A percentile compares a stretch with the other conserved stretches of the same genome.
phyloP scores from a whole-genome alignment of 2,329 filamentous ascomycete species.

The Aspergillus sp. region DNA sequence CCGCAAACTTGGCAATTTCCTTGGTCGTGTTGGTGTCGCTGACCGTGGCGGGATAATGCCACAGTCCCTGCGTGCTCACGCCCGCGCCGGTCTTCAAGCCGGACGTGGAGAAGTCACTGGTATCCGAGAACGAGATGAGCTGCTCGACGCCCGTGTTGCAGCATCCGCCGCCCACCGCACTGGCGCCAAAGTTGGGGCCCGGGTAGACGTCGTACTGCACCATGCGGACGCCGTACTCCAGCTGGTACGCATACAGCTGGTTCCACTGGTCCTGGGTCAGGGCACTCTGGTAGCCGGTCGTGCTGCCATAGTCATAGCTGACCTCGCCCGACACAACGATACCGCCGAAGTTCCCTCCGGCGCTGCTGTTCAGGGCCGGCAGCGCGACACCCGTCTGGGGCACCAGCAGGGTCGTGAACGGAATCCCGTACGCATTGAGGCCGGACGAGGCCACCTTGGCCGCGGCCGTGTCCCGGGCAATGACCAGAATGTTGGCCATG shows the following conservation, averaged over 20 bases:
- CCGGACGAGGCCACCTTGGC: conserved; percentile 53
- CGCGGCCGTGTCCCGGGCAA: conserved; percentile 53
- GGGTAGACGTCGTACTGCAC: conserved; percentile 61
- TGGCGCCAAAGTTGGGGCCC: conserved; percentile 49
- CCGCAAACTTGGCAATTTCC: conserved; percentile 54
- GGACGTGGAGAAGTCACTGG: conserved; percentile 53
- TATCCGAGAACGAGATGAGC: conserved; percentile 54
- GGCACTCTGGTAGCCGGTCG: conserved; percentile 49
- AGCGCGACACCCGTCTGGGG: conserved; percentile 52
- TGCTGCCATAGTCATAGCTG: conserved; percentile 51
- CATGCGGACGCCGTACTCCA: conserved; percentile 58
- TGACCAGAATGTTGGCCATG: conserved; percentile 52
- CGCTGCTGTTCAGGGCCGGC: conserved; percentile 52
- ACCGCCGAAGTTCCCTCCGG: conserved; percentile 58
- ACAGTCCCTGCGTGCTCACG: conserved; percentile 53
- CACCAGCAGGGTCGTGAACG: conserved; percentile 56
- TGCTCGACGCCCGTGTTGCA: conserved; percentile 52
- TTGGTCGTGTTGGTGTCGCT: conserved; percentile 54
- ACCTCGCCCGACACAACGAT: conserved; percentile 57
- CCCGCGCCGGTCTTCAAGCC: conserved; percentile 52
- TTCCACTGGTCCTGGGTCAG: conserved; percentile 58
- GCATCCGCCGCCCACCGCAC: conserved; percentile 43
- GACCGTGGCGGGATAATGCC: conserved; percentile 59
- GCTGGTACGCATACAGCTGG: conserved; percentile 57
- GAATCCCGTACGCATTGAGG: conserved; percentile 61